Evolutionary conservation across 805 yeast species (phyloP).

Genomic region (Yueomyces sinensis): DNA sequence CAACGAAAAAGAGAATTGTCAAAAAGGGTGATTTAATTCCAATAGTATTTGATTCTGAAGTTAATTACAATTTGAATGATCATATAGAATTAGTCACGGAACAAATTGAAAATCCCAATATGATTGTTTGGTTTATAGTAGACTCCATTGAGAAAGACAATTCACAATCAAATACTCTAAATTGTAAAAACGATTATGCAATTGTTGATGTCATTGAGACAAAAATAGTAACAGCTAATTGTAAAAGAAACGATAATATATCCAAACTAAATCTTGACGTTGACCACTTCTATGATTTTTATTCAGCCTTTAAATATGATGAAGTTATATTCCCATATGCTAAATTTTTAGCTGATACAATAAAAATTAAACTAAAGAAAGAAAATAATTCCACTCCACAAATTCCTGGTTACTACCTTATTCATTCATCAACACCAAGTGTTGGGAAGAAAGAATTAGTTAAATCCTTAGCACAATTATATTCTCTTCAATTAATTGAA

Average conservation of each 20-base stretch:
- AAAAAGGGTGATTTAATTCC: conserved; percentile 60
- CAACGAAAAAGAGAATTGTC: conserved; percentile 43
- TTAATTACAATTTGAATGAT: neutral
- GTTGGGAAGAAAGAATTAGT: conserved; percentile 69
- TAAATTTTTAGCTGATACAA: conserved; percentile 36
- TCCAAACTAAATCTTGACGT: conserved; percentile 25
- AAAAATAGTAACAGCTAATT: conserved; percentile 55
- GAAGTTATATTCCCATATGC: conserved; percentile 32
- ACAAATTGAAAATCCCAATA: conserved; percentile 2
- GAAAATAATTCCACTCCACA: conserved; percentile 11
- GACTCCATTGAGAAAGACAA: conserved; percentile 26
- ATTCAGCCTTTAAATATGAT: conserved; percentile 27
- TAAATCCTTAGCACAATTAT: conserved; percentile 35
- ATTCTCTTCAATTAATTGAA: conserved; percentile 55
- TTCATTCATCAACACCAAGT: conserved; percentile 59
- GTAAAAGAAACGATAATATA: conserved; percentile 21
- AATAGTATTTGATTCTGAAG: conserved; percentile 46
- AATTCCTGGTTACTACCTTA: conserved; percentile 37
- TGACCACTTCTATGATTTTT: conserved; percentile 34
- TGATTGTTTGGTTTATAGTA: conserved; percentile 77
- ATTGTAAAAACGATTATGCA: too few species aligned
- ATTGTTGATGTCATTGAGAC: conserved; percentile 58
- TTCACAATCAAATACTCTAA: neutral
- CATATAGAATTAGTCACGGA: neutral
- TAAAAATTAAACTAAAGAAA: conserved; percentile 35